phyloP scores from a whole-genome alignment of 139 green algal genomes.

The Zygnema circumcarinatum region DNA sequence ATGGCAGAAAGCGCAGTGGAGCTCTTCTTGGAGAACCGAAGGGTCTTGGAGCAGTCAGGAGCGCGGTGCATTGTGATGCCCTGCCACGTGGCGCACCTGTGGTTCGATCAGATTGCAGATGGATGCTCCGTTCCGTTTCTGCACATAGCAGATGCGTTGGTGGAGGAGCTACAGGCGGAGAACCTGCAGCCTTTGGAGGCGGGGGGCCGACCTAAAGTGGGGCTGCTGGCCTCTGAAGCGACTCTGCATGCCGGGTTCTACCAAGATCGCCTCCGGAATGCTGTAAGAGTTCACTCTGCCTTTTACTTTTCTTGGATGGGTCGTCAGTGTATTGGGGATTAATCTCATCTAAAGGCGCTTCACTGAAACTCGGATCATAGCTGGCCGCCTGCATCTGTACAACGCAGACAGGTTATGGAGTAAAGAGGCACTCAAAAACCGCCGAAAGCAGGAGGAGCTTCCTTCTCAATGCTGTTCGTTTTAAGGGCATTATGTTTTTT shows the following conservation, averaged over 20 bases:
- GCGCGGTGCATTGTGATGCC: conserved; percentile 20
- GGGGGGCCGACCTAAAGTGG: conserved; percentile 5
- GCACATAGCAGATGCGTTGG: conserved; percentile 11
- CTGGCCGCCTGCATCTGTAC: no score
- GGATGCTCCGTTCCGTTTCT: conserved; percentile 16
- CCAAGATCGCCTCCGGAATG: not conserved
- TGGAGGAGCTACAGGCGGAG: not conserved
- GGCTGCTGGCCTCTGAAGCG: not conserved
- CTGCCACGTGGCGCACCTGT: conserved; percentile 14
- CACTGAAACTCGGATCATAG: no score
- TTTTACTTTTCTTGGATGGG: no score
- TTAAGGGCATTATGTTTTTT: no score
- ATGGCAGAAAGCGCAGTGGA: not conserved
- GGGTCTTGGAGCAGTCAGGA: conserved; percentile 8
- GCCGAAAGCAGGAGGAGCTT: no score
- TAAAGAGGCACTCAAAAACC: no score
- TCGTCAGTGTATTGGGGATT: no score
- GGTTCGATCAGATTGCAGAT: not conserved
- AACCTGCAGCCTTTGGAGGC: conserved; percentile 20
- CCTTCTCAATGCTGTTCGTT: no score
- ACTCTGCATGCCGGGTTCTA: not conserved
- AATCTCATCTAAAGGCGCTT: no score
- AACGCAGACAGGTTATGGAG: no score
- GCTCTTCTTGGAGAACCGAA: not conserved
- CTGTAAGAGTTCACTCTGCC: not conserved